Base-by-base conservation (phyloP, 176 grass and related monocot species). In the Avena eriantha region DNA sequence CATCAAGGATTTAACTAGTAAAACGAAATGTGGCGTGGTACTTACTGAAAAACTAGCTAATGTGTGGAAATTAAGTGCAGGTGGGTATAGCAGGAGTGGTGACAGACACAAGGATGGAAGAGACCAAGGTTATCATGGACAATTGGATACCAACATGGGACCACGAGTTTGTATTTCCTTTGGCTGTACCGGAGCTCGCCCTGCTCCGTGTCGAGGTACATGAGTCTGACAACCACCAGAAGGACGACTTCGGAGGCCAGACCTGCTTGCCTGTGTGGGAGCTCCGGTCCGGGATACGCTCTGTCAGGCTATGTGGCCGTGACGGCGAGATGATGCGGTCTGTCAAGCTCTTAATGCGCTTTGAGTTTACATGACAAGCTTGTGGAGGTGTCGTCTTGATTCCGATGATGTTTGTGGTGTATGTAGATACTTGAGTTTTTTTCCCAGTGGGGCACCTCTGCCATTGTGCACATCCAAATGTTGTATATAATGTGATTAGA, bases 91-190 rank as follows among this genome's bases (percentile, higher is more conserved):
- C 90, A 0, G 97, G 94, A 15, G 92, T 94, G 0, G 79, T 72
- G 8, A 77, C 73, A 10, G 97, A 99, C 88, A 84, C 79, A 6
- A 60, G 47, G 86, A 99, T 94, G 94, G 58, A 91, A 77, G 60
- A 77, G 80, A 99, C 90, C 0, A 69, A 7, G 26, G 58, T 77
- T 73, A 76, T 91, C 8, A 85, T 89, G 90, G 94, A 99, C 55
- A 70, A 78, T 29, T 96, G 97, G 97, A 89, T 85, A 15, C 97
- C 97, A 0, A 80, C 67, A n/a, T 96, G 97, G 97, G 92, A 99
- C 49, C 80, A 88, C 21, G 92, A 93, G 73, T 89, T 96, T 6
- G 75, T 78, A 65, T 93, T 96, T 83, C 41, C 73, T 0, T 35
- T 99, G 55, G 50, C 66, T 2, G 92, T 68, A 73, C 94, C 94